These are phyloP conservation scores for Bipolaris zeicola DNA, from an alignment of 2,329 filamentous ascomycete species.

Conservation along the genomic window DNA sequence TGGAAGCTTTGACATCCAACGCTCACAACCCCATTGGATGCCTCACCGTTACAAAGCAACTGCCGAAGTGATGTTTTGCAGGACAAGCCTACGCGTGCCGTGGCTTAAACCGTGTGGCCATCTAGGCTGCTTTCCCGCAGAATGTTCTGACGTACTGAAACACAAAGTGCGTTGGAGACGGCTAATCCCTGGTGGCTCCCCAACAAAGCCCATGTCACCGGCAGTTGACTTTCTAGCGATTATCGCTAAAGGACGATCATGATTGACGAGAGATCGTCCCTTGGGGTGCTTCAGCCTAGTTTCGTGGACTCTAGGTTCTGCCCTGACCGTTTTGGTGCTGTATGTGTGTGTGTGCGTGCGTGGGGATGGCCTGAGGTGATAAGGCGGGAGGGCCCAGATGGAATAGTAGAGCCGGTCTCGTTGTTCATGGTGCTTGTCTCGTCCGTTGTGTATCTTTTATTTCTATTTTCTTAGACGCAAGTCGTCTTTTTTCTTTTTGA, in stretches of 20 bases:
- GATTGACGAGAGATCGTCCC: slow-evolving; percentile 1
- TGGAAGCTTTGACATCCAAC: not conserved
- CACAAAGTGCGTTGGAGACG: slow-evolving; percentile 8
- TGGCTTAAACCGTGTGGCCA: not conserved
- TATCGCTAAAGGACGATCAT: not conserved
- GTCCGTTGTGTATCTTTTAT: not conserved
- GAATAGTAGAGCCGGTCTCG: slow-evolving; percentile 14
- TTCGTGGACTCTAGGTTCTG: slow-evolving; percentile 12
- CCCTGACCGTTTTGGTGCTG: slow-evolving; percentile 1
- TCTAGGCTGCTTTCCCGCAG: not conserved
- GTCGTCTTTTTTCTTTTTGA: slow-evolving; percentile 3
- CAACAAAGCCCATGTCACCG: not conserved
- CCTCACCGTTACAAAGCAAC: not conserved
- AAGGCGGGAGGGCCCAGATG: slow-evolving; percentile 7
- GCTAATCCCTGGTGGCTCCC: not conserved
- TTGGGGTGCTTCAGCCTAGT: slow-evolving; percentile 16
- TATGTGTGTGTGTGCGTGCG: slow-evolving; percentile 2
- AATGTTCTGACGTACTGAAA: slow-evolving; percentile 16
- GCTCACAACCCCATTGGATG: not conserved
- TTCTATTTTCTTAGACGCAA: slow-evolving; percentile 1
- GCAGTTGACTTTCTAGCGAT: slow-evolving; percentile 1
- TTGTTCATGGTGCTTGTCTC: not conserved
- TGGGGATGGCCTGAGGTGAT: slow-evolving; percentile 4
- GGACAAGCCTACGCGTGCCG: not conserved
- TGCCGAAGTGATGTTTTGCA: not conserved